A percentile compares a stretch with the other conserved stretches of the same genome.
Conservation (phyloP, 495 filamentous ascomycete genomes). For the Evernia prunastri region DNA sequence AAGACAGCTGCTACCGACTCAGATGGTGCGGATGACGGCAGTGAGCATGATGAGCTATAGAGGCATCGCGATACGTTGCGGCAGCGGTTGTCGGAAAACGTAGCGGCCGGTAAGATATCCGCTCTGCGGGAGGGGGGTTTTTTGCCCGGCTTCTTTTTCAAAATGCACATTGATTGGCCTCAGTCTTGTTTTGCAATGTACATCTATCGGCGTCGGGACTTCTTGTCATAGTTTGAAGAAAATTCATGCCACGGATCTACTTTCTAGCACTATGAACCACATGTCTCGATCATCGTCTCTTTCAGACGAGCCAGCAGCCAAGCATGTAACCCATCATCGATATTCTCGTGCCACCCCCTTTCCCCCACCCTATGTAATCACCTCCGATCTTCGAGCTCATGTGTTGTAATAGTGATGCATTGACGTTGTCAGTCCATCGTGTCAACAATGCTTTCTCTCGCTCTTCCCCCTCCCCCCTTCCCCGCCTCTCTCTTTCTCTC, state of each 20-base stretch:
- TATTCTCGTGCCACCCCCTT: background rate
- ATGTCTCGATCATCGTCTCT: background rate
- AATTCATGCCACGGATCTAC: background rate
- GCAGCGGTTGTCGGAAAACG: background rate
- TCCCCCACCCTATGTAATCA: too few species aligned
- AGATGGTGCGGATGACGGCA: conserved; percentile 42
- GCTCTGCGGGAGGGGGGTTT: background rate
- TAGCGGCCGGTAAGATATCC: background rate
- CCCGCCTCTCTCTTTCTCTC: too few species aligned
- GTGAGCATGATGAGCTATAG: conserved; percentile 63
- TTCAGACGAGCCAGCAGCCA: background rate
- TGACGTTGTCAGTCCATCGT: too few species aligned
- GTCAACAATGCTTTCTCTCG: too few species aligned
- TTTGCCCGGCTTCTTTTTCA: background rate
- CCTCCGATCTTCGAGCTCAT: too few species aligned
- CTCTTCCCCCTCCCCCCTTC: too few species aligned
- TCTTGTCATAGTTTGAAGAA: background rate
- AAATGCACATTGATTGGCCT: background rate
- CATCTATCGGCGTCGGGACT: background rate
- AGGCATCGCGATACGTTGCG: conserved; percentile 7
- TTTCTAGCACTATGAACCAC: background rate
- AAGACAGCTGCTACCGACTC: conserved; percentile 32
- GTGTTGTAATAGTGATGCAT: too few species aligned
- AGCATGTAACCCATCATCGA: background rate
- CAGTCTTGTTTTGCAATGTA: background rate